Base-by-base conservation (phyloP, 345 rosid species). In the Corchorus capsularis region DNA sequence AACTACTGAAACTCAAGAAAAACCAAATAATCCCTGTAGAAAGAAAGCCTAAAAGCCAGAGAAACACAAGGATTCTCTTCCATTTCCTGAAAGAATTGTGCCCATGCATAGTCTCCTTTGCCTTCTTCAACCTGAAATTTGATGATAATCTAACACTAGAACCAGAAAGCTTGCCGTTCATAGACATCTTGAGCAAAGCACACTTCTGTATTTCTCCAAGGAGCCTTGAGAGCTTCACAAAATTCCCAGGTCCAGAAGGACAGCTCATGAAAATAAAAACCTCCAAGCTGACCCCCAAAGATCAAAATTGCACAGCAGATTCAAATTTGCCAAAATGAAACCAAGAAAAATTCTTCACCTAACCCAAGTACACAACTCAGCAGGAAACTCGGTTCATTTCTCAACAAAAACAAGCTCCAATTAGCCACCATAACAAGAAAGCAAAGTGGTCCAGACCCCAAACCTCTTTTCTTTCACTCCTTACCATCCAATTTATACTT, bases 181-280 rank as follows among this genome's bases (percentile, higher is more conserved):
- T 79, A 72, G 88, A 82, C 98, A 92, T 91, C 72, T 79, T 77
- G 61, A 81, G 75, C 75, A 77, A 78, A 72, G 56, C 77, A 85
- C 80, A 81, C 80, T 74, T 77, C 19, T 77, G 81, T 55, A 76
- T 41, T 71, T 78, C 82, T 72, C 67, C 76, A 47, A 79, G 80
- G 5, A 78, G 78, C 79, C 79, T 74, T 64, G 75, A 75, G 20
- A 85, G 75, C 77, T 76, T 82, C 81, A 76, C 68, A 67, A 83
- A 63, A 78, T 67, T 68, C 69, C 90, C 84, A 80, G 77, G 76
- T 80, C 83, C 79, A 71, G 83, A 70, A 77, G 76, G 83, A 80
- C 75, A 82, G 79, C 79, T 82, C 88, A 86, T 83, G 81, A 83
- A 89, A 79, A 52, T 70, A 53, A 61, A 61, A 55, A 53, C 74